phyloP scores from a whole-genome alignment of 495 filamentous ascomycete species.

The Bacidia rubella region DNA sequence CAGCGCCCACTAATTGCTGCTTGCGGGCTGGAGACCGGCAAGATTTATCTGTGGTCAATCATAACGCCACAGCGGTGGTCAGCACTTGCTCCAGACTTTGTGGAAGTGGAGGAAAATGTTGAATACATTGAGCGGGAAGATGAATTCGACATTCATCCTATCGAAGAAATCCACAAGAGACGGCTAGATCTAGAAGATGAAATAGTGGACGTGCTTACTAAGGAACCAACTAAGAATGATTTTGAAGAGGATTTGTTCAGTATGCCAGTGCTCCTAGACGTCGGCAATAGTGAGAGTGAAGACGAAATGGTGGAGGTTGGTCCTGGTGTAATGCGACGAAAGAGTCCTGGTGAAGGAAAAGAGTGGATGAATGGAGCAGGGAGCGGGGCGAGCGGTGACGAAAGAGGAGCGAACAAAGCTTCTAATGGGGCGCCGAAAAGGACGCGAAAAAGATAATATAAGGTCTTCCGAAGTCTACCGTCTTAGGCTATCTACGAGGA shows the following conservation, averaged over 20 bases:
- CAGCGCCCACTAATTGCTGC: slow-evolving; percentile 76
- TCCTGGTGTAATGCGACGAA: slow-evolving; percentile 68
- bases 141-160: slow-evolving; percentile 94
- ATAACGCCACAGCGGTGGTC: slow-evolving; percentile 91
- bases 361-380: slow-evolving; percentile 38
- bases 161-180: slow-evolving; percentile 86
- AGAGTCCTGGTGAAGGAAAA: slow-evolving; percentile 47
- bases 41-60: slow-evolving; percentile 87
- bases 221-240: slow-evolving; percentile 48
- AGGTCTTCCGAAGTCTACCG: no score
- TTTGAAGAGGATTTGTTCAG: slow-evolving; percentile 52
- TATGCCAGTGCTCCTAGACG: slow-evolving; percentile 78
- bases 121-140: slow-evolving; percentile 92
- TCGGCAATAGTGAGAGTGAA: slow-evolving; percentile 60
- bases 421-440: slow-evolving; percentile 21
- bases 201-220: slow-evolving; percentile 71
- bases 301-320: slow-evolving; percentile 82
- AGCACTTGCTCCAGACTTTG: slow-evolving; percentile 90
- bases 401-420: slow-evolving; percentile 19
- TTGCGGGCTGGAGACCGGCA: slow-evolving; percentile 76
- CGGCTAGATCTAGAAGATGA: slow-evolving; percentile 81
- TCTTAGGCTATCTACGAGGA: no score
- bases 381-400: slow-evolving; percentile 31
- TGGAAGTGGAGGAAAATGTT: slow-evolving; percentile 94
- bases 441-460: background rate